Evolutionary conservation across 768 basidiomycete genomes (phyloP), one percentile per base, ranked within the genome.

Genomic region (Pleurotus pulmonarius): DNA sequence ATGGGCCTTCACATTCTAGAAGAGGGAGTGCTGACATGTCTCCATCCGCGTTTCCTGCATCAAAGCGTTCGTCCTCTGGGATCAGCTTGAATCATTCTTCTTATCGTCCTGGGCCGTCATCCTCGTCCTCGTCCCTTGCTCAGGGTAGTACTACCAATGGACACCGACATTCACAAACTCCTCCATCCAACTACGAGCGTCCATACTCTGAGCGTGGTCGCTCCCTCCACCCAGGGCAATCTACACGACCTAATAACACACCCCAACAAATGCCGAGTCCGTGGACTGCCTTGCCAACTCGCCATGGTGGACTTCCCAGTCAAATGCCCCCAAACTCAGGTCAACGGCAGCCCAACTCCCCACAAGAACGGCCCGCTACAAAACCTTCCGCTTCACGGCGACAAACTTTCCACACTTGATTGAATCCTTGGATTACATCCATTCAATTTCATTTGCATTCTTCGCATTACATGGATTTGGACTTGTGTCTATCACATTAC

Each of bases 1-100:
- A 49, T 0, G 15, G 5, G 13, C 16, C 51, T 43, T 18, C 51
- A 1, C 51, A 53, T 41, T 53, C 51, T 9, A 39, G 51, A 25
- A 53, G 39, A 53, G 51, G 51, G 20, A 53, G 51, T 24, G 39
- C 51, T 6, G 51, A 53, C 39, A 53, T 53, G 39, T 53, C 51
- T 11, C 51, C 51, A 15, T 53, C 51, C 12, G 39, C 51, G 12
- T 53, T 53, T 25, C 11, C 20, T 39, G 5, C 41, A 15, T 41
- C 51, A n/a, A 53, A 53, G 8, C 51, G 39, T 20, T 40, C 51
- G 12, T 53, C 51, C 20, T 43, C 51, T 16, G 51, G 51, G 3
- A 37, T 53, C 15, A 53, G 51, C 24, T 40, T 53, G 18, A 38
- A 53, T 41, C 39, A 38, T 4, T 18, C 15, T 8, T 16, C 49